Conservation (phyloP, 192 early-diverging fungal genomes). For the Umbelopsis sp. region DNA sequence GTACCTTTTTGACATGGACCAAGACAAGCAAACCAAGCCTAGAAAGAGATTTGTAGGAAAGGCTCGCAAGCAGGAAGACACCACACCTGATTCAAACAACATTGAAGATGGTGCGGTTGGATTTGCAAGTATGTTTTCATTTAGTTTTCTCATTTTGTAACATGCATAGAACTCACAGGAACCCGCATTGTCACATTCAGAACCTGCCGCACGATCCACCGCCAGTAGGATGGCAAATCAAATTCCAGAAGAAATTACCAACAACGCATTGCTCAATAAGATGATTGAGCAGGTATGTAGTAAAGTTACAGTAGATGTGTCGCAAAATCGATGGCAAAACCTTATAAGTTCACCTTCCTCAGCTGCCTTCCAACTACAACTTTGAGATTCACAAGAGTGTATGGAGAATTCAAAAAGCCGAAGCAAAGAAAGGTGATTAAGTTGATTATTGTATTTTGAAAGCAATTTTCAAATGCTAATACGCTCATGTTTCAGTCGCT, state of each 20-base stretch:
- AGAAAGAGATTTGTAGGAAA: slow-evolving; percentile 56
- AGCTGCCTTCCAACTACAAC: slow-evolving; percentile 94
- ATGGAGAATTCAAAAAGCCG: slow-evolving; percentile 78
- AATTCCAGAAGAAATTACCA: slow-evolving; percentile 84
- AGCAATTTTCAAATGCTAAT: neutral
- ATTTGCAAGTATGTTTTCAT: slow-evolving; percentile 33
- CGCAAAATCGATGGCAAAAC: neutral
- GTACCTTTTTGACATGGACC: slow-evolving; percentile 4
- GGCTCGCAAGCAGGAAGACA: slow-evolving; percentile 34
- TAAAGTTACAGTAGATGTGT: neutral
- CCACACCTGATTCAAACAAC: slow-evolving; percentile 27
- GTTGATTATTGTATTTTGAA: neutral
- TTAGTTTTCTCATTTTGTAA: neutral
- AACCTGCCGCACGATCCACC: slow-evolving; percentile 29
- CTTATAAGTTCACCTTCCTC: neutral
- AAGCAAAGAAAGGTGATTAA: slow-evolving; percentile 69
- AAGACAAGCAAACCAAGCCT: slow-evolving; percentile 35
- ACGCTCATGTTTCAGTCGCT: slow-evolving; percentile 60
- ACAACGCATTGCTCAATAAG: slow-evolving; percentile 78
- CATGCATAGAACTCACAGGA: neutral
- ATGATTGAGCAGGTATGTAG: slow-evolving; percentile 68
- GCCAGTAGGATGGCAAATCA: slow-evolving; percentile 62
- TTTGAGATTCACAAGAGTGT: slow-evolving; percentile 99
- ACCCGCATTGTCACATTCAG: neutral
- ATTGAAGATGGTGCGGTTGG: slow-evolving; percentile 56